A percentile compares a stretch with the other conserved stretches of the same genome.
Conservation (phyloP, 768 basidiomycete genomes). For the Macrolepiota fuliginosa region DNA sequence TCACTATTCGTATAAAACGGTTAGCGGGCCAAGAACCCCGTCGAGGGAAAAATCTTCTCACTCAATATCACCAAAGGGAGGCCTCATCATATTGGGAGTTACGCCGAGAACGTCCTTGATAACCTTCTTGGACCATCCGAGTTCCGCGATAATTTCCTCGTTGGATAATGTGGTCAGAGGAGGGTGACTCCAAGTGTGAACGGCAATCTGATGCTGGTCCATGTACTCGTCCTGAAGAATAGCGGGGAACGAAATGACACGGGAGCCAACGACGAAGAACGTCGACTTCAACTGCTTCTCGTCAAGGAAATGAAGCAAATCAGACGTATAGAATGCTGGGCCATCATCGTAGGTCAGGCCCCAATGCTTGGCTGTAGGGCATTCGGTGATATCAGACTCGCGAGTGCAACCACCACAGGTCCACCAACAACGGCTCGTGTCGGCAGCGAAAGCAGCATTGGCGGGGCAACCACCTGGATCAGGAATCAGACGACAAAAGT, state of each 20-base stretch:
- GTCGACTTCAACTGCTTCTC: conserved; percentile 68
- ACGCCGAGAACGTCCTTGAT: conserved; percentile 82
- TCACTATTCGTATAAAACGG: conserved; percentile 43
- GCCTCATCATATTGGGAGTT: conserved; percentile 76
- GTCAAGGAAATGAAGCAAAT: conserved; percentile 70
- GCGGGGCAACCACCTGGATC: conserved; percentile 55
- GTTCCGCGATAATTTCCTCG: conserved; percentile 81
- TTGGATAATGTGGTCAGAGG: conserved; percentile 71
- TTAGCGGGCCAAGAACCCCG: conserved; percentile 7
- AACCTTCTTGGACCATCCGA: conserved; percentile 84
- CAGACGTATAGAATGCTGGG: conserved; percentile 73
- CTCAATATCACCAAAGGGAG: conserved; percentile 83
- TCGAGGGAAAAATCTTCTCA: conserved; percentile 25
- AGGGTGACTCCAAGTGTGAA: conserved; percentile 71
- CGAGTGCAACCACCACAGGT: conserved; percentile 72
- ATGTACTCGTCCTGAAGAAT: conserved; percentile 77
- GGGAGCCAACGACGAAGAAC: conserved; percentile 87
- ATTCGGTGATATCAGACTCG: conserved; percentile 67
- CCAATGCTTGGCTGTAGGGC: conserved; percentile 63
- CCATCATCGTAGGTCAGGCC: conserved; percentile 74
- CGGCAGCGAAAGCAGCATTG: conserved; percentile 54
- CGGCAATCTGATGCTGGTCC: conserved; percentile 73
- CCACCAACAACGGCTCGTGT: conserved; percentile 72
- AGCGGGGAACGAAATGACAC: conserved; percentile 66
- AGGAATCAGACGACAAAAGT: conserved; percentile 1